phyloP scores from a whole-genome alignment of 2,329 filamentous ascomycete species.

The Didymella arachidicola region DNA sequence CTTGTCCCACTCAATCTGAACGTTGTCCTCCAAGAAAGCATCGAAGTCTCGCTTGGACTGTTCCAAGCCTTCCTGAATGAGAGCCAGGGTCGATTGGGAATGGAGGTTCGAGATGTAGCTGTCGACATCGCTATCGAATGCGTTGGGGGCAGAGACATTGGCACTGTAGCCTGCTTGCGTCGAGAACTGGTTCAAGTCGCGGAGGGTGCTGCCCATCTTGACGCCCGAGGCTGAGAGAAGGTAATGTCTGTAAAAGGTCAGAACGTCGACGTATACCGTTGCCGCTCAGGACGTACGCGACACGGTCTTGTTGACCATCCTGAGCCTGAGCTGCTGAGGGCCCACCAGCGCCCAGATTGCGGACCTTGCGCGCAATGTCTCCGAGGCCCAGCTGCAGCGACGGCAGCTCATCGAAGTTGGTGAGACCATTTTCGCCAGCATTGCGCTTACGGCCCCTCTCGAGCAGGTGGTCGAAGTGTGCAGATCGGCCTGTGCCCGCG shows the following conservation, averaged over 20 bases:
- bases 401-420: slow-evolving; percentile 77
- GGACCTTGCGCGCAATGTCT: slow-evolving; percentile 80
- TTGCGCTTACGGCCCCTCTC: slow-evolving; percentile 73
- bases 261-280: slow-evolving; percentile 1
- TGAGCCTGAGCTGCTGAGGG: slow-evolving; percentile 61
- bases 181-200: slow-evolving; percentile 83
- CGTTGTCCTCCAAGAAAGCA: slow-evolving; percentile 89
- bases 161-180: slow-evolving; percentile 69
- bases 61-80: slow-evolving; percentile 90
- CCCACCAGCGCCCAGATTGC: slow-evolving; percentile 78
- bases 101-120: slow-evolving; percentile 86
- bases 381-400: slow-evolving; percentile 89
- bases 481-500: slow-evolving; percentile 56
- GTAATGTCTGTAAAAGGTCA: slow-evolving; percentile 72
- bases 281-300: slow-evolving; percentile 57
- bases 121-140: slow-evolving; percentile 64
- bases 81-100: slow-evolving; percentile 87
- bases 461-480: slow-evolving; percentile 70
- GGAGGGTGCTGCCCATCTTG: slow-evolving; percentile 82
- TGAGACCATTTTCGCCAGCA: slow-evolving; percentile 67
- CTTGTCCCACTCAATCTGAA: slow-evolving; percentile 94
- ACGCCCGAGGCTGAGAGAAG: slow-evolving; percentile 92
- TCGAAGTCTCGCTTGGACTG: slow-evolving; percentile 92
- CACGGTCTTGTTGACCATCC: slow-evolving; percentile 53
- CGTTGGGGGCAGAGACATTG: slow-evolving; percentile 47